These are phyloP conservation scores for Yarrowia sp. DNA, from an alignment of 805 yeast species.

Conservation along the genomic window DNA sequence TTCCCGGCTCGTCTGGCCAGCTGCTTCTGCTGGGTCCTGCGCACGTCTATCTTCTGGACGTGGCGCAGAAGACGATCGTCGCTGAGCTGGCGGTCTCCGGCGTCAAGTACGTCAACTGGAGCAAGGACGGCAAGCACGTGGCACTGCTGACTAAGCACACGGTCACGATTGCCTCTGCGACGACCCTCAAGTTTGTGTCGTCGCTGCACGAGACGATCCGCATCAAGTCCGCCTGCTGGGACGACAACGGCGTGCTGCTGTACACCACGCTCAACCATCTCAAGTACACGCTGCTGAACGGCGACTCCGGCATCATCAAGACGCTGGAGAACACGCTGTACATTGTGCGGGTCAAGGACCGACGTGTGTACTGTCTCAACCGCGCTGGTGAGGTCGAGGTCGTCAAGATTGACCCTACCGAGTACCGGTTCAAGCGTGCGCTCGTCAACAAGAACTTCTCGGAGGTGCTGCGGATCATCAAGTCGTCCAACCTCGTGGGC, in stretches of 20 bases:
- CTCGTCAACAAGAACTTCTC: slow-evolving; percentile 83
- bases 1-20: slow-evolving; percentile 75
- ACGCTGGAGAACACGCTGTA: slow-evolving; percentile 88
- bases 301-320: slow-evolving; percentile 92
- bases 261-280: slow-evolving; percentile 95
- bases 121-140: slow-evolving; percentile 78
- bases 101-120: slow-evolving; percentile 88
- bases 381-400: slow-evolving; percentile 83
- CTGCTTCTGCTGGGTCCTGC: slow-evolving; percentile 70
- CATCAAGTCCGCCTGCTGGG: slow-evolving; percentile 97
- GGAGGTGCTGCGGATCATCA: slow-evolving; percentile 87
- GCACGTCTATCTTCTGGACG: slow-evolving; percentile 79
- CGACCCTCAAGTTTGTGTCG: slow-evolving; percentile 63
- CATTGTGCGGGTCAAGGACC: slow-evolving; percentile 67
- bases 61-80: slow-evolving; percentile 82
- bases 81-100: slow-evolving; percentile 67
- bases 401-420: slow-evolving; percentile 87
- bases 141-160: slow-evolving; percentile 92
- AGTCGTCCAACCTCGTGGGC: slow-evolving; percentile 88
- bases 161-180: slow-evolving; percentile 79
- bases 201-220: slow-evolving; percentile 95
- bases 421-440: slow-evolving; percentile 93
- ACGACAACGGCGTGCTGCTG: slow-evolving; percentile 84
- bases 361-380: slow-evolving; percentile 73
- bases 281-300: slow-evolving; percentile 88